Base-by-base conservation (phyloP, 2,329 filamentous ascomycete species). In the Dactylellina haptotyla region DNA sequence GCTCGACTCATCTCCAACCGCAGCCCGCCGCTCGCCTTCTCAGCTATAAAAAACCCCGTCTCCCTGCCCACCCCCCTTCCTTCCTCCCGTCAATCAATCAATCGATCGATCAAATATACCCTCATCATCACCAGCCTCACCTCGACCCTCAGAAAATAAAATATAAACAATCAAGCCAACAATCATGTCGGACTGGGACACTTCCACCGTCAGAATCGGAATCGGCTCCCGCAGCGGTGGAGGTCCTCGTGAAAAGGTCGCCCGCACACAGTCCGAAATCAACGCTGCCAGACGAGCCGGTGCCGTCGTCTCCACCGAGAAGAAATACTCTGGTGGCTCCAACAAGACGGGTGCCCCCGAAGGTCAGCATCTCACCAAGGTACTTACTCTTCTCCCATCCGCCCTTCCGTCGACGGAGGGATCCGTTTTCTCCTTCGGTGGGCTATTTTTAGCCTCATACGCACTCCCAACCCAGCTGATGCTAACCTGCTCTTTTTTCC, bases 201-300 rank as follows among this genome's bases (percentile, higher is more conserved):
- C 84, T 78, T 8, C 3, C 9, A 67, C 63, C 78, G 96, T 93
- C 83, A 96, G 95, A 87, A 98, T 99, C 80, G 95, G 95, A 80
- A 92, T 88, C 87, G 94, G 91, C 83, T 87, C 87, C 80, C 88
- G 88, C 79, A 87, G 87, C 76, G 90, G 89, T 78, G 86, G 82
- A 69, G 82, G 81, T 63, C 84, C 87, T 77, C 91, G 92, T 78
- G 93, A 97, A 86, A 96, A 90, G 2, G 93, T 97, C 78, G 87
- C 98, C 81, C 90, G 90, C 81, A 92, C 94, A 80, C 92, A 91
- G 82, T 80, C 83, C 69, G 87, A 78, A 70, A 87, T 99, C 78
- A 99, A 99, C 83, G 94, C 94, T 74, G 95, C 95, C 26, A 88
- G 91, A 83, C 89, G 95, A 76, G 86, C 85, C 75, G 95, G 95